Conservation (phyloP, 2,329 filamentous ascomycete species). For the Apiospora rasikravindrae region DNA sequence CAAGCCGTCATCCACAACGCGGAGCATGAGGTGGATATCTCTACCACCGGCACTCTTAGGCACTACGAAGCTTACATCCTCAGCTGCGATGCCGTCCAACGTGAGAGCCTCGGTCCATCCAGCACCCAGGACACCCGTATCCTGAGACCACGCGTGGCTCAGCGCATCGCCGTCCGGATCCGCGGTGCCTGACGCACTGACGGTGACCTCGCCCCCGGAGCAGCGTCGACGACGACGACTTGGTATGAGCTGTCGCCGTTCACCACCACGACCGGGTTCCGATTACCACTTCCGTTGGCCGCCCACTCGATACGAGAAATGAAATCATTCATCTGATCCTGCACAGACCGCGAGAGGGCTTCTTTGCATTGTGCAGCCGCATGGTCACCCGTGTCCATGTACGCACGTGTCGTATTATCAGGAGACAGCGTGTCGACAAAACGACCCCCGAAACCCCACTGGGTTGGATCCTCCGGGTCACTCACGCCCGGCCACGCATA, state of each 20-base stretch:
- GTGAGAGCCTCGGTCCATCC: neutral
- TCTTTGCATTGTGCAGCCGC: neutral
- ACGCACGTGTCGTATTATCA: neutral
- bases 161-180: conserved; percentile 10
- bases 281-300: neutral
- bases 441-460: neutral
- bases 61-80: neutral
- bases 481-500: conserved; percentile 7
- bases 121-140: neutral
- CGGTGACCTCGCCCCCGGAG: neutral
- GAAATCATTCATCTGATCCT: conserved; percentile 14
- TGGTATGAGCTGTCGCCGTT: neutral
- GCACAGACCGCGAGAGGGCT: neutral
- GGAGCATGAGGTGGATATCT: neutral
- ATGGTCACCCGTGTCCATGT: neutral
- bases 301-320: conserved; percentile 3
- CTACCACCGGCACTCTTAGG: neutral
- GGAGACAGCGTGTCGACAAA: neutral
- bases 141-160: conserved; percentile 2
- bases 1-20: neutral
- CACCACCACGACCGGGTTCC: neutral
- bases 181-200: neutral
- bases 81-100: neutral
- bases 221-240: neutral
- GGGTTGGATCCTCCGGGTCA: conserved; percentile 5